A percentile compares a stretch with the other conserved stretches of the same genome.
These are phyloP conservation scores for Toxoplasma gondii DNA, from an alignment of 169 alveolate species.

Conservation along the genomic window DNA sequence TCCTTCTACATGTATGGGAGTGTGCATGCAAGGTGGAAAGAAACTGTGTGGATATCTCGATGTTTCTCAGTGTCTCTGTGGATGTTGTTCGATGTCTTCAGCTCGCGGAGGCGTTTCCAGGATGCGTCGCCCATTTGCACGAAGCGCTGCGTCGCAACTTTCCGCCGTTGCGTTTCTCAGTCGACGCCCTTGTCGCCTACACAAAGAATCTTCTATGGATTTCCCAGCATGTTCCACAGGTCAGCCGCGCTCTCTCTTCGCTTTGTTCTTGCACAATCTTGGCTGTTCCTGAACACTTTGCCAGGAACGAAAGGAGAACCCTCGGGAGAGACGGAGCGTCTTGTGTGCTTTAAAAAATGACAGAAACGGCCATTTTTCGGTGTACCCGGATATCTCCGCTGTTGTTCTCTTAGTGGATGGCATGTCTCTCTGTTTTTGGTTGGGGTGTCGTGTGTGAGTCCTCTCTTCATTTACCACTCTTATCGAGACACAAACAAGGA, in stretches of 20 bases:
- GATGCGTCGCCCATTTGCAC: neutral
- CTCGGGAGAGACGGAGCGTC: too few relatives aligned
- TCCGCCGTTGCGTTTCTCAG: constrained; percentile 6
- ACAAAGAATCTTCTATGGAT: constrained; percentile 43
- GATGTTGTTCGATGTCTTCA: neutral
- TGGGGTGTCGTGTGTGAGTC: too few relatives aligned
- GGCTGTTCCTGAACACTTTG: too few relatives aligned
- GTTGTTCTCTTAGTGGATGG: too few relatives aligned
- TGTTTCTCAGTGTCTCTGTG: neutral
- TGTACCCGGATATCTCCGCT: too few relatives aligned
- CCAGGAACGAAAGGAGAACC: too few relatives aligned
- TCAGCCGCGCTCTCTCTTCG: neutral
- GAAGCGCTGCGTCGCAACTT: constrained; percentile 23
- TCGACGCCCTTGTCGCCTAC: constrained; percentile 35
- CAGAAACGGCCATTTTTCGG: too few relatives aligned
- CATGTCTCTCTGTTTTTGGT: too few relatives aligned
- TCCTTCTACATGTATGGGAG: neutral
- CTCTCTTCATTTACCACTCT: too few relatives aligned
- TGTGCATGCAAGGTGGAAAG: neutral
- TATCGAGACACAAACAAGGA: too few relatives aligned
- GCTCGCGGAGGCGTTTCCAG: constrained; percentile 29
- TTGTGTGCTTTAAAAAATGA: too few relatives aligned
- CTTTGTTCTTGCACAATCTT: too few relatives aligned
- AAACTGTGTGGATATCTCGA: neutral
- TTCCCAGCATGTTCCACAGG: constrained; percentile 43